These are phyloP conservation scores for Chenopodium album DNA, from an alignment of 148 eudicot species.

Conservation along the genomic window DNA sequence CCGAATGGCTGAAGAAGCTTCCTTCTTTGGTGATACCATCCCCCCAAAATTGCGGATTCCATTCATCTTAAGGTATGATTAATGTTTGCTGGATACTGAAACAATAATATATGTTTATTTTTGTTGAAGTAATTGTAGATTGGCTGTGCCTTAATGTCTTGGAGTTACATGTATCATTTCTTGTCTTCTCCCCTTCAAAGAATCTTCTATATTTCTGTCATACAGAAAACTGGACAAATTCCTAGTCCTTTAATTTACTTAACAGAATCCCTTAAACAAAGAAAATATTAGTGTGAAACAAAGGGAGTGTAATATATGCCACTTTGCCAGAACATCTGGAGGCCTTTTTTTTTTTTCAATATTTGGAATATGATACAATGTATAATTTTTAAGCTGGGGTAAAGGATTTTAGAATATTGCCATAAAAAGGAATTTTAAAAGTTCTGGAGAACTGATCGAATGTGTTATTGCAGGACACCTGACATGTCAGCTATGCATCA, in stretches of 20 bases:
- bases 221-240: too few species aligned
- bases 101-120: not conserved
- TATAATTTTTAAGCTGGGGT: too few species aligned
- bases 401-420: too few species aligned
- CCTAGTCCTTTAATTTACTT: too few species aligned
- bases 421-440: not conserved
- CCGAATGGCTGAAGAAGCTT: constrained; percentile 53
- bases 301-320: too few species aligned
- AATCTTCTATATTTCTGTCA: too few species aligned
- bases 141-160: not conserved
- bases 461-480: constrained; percentile 56
- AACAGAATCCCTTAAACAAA: too few species aligned
- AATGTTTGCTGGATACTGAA: not conserved
- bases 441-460: not conserved
- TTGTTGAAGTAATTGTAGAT: not conserved
- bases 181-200: too few species aligned
- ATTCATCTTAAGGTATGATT: constrained; percentile 48
- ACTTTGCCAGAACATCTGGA: not conserved
- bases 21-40: constrained; percentile 44
- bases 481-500: constrained; percentile 92
- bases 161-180: too few species aligned
- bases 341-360: not conserved
- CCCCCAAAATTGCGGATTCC: constrained; percentile 44
- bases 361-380: too few species aligned
- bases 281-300: too few species aligned